These are phyloP conservation scores for Rhynchosporium agropyri DNA, from an alignment of 2,329 filamentous ascomycete species.

Conservation along the genomic window DNA sequence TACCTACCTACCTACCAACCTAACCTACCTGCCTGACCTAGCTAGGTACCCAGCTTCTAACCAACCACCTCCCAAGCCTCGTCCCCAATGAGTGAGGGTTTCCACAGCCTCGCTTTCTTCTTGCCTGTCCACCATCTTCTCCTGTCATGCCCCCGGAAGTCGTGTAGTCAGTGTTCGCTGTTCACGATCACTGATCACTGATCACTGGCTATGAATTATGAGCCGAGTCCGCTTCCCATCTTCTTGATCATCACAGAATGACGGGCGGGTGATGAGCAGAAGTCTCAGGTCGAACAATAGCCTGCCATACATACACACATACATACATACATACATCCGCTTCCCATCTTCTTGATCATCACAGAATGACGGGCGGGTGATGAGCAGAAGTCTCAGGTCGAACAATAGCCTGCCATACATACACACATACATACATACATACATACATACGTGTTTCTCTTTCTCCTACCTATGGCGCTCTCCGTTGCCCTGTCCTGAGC, in stretches of 20 bases:
- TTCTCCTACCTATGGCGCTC: slow-evolving; percentile 16
- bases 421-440: not conserved
- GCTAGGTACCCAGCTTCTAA: not conserved
- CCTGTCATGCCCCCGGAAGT: slow-evolving; percentile 9
- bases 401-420: slow-evolving; percentile 24
- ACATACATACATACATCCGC: not conserved
- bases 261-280: slow-evolving; percentile 18
- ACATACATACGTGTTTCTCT: not conserved
- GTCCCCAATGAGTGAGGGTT: not conserved
- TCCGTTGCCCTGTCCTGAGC: slow-evolving; percentile 22
- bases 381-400: not conserved
- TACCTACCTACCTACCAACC: too few relatives aligned
- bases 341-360: slow-evolving; percentile 10
- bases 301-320: slow-evolving; percentile 20
- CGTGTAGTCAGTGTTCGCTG: not conserved
- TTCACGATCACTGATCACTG: not conserved
- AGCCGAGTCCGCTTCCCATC: slow-evolving; percentile 6
- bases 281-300: slow-evolving; percentile 9
- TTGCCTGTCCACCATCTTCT: not conserved
- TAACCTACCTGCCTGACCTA: too few relatives aligned
- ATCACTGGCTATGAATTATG: not conserved
- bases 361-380: slow-evolving; percentile 17
- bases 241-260: slow-evolving; percentile 4
- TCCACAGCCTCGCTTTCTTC: slow-evolving; percentile 12
- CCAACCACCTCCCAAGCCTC: not conserved